Evolutionary conservation across 805 yeast genomes (phyloP), one percentile per base, ranked within the genome.

Genomic region (Zygosaccharomyces kombuchaensis): DNA sequence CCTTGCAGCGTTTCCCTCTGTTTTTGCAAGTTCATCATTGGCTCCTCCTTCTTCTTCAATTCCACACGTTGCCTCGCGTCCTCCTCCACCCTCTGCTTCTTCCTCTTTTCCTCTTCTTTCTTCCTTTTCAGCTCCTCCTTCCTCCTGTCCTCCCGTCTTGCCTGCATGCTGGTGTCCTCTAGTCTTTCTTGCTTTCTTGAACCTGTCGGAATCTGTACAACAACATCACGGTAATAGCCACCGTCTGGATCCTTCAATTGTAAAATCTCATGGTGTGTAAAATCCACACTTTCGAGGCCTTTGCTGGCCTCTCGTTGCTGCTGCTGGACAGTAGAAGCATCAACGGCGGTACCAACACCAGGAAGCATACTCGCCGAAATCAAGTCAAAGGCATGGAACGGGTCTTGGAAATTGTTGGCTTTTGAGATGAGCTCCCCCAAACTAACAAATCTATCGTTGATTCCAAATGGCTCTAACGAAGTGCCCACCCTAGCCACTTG

Each of bases 401-500:
- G 67, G 40, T 60, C 61, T 8, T 47, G 45, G 16, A 53, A 54
- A 40, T 58, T 56, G 21, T 59, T 58, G 6, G 58, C 59, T 25
- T 47, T 50, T 1, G 49, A 36, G 9, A 54, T 47, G 17, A 62
- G 44, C 12, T 63, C 62, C 4, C 57, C 58, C 22, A 60, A 47
- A 4, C 63, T 51, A 21, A 60, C 53, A 21, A 57, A 57, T 9
- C 50, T 47, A 31, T 57, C 57, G 26, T 55, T 57, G 31, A 62
- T 56, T 21, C 58, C 59, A 29, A 60, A 58, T 4, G 68, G 64
- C 30, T 59, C 63, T 9, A 47, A 42, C 10, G 58, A 34, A 12
- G 55, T 50, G 19, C 56, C 56, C 8, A 59, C 73, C 17, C 91
- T 74, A 34, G 81, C 71, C 44, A 89, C 71, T 41, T 70, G 71